Evolutionary conservation across 2,329 filamentous ascomycete species (phyloP).

Genomic region (Orbilia quercus): DNA sequence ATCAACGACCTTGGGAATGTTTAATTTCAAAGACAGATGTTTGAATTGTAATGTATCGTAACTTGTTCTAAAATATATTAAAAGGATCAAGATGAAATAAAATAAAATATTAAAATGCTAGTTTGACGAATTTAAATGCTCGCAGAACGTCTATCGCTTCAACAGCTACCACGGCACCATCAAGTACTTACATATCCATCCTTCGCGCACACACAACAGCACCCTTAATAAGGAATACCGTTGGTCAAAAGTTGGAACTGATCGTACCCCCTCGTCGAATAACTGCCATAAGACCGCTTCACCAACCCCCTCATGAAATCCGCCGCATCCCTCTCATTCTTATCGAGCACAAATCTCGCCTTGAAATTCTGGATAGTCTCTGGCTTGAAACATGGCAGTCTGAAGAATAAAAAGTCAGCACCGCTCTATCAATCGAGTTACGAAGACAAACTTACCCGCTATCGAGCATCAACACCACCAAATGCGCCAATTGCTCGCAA

Average conservation of each 20-base stretch:
- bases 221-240: slow-evolving; percentile 86
- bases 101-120: no score
- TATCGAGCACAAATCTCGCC: slow-evolving; percentile 91
- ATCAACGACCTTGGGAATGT: neutral
- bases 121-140: no score
- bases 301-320: slow-evolving; percentile 92
- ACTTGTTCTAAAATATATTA: neutral
- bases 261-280: slow-evolving; percentile 94
- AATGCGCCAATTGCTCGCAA: slow-evolving; percentile 86
- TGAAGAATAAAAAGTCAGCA: slow-evolving; percentile 29
- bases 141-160: no score
- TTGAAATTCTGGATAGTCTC: slow-evolving; percentile 92
- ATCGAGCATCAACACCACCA: slow-evolving; percentile 95
- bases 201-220: no score
- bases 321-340: slow-evolving; percentile 89
- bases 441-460: slow-evolving; percentile 69
- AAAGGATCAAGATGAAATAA: no score
- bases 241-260: slow-evolving; percentile 98
- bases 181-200: no score
- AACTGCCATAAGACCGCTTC: slow-evolving; percentile 88
- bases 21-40: neutral
- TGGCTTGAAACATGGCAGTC: slow-evolving; percentile 94
- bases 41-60: no score
- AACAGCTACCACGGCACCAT: neutral
- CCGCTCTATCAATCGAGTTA: neutral